Percentiles rank a stretch among this genome's conserved stretches.
Conservation (phyloP, 768 basidiomycete species). For the Xanthoconium purpureum region DNA sequence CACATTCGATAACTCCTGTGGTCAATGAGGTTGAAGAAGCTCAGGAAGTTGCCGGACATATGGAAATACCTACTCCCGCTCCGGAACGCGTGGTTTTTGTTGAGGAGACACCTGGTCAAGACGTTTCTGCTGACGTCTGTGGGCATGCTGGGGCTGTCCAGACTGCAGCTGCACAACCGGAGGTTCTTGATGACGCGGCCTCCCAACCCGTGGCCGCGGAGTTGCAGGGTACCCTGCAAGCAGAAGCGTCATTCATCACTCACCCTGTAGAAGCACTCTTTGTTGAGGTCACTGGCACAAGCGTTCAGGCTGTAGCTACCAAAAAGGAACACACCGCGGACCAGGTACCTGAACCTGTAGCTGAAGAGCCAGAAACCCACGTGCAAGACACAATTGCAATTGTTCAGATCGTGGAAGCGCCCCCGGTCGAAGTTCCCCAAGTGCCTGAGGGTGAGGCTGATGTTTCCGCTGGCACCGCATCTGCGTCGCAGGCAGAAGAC, state of each 20-base stretch:
- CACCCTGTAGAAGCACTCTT: background rate
- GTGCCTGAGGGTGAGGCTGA: background rate
- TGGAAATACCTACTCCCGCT: slow-evolving; percentile 14
- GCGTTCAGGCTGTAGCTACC: background rate
- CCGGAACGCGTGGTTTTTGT: slow-evolving; percentile 11
- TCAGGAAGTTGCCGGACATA: slow-evolving; percentile 5
- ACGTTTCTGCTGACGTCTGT: background rate
- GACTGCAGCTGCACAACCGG: background rate
- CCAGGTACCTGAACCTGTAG: background rate
- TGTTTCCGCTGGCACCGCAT: background rate
- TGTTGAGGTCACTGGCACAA: background rate
- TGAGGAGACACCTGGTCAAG: slow-evolving; percentile 17
- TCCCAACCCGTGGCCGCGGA: slow-evolving; percentile 5
- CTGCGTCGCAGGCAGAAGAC: background rate
- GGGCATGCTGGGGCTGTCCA: background rate
- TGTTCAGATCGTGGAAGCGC: background rate
- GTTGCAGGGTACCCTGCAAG: background rate
- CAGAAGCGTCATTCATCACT: background rate
- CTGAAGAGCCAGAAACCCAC: background rate
- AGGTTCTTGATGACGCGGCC: background rate
- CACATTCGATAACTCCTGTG: background rate
- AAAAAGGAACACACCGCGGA: slow-evolving; percentile 6
- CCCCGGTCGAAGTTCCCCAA: background rate
- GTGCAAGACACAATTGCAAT: background rate
- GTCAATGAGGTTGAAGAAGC: slow-evolving; percentile 10